A percentile compares a stretch with the other conserved stretches of the same genome.
phyloP scores from a whole-genome alignment of 495 filamentous ascomycete species.

The Bryoglossum gracile region DNA sequence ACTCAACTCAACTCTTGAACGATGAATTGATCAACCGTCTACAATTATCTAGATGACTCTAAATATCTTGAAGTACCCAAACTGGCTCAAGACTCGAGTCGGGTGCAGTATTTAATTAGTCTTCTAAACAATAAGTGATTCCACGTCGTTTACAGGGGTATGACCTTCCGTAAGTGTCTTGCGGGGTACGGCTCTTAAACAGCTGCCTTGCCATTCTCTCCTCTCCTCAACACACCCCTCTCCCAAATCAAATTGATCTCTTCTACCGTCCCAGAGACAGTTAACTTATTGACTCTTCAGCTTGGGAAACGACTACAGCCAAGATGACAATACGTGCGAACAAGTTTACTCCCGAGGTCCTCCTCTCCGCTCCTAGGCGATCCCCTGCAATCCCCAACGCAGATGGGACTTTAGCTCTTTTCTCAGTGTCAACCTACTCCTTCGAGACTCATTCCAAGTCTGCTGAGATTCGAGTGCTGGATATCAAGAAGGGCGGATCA shows the following conservation, averaged over 20 bases:
- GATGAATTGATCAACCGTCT: too few species aligned
- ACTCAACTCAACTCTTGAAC: too few species aligned
- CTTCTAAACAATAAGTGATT: too few species aligned
- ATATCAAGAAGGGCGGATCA: conserved; percentile 61
- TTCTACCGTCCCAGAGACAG: neutral
- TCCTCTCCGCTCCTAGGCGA: conserved; percentile 78
- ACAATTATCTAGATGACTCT: too few species aligned
- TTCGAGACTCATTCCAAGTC: conserved; percentile 74
- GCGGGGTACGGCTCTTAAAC: too few species aligned
- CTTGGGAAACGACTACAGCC: neutral
- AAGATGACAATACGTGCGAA: conserved; percentile 58
- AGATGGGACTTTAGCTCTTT: conserved; percentile 61
- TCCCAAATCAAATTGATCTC: neutral
- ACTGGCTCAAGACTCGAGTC: too few species aligned
- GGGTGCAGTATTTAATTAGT: too few species aligned
- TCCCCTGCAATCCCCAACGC: conserved; percentile 69
- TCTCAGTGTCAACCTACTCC: conserved; percentile 69
- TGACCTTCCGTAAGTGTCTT: too few species aligned
- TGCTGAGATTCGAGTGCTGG: conserved; percentile 66
- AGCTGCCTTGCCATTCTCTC: neutral
- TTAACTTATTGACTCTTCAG: neutral
- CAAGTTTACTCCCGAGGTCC: conserved; percentile 72
- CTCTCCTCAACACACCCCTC: neutral
- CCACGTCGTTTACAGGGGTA: too few species aligned
- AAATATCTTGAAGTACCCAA: too few species aligned